Evolutionary conservation across 2,329 filamentous ascomycete genomes (phyloP), one percentile per base, ranked within the genome.

Genomic region (Drechslerella dactyloides): DNA sequence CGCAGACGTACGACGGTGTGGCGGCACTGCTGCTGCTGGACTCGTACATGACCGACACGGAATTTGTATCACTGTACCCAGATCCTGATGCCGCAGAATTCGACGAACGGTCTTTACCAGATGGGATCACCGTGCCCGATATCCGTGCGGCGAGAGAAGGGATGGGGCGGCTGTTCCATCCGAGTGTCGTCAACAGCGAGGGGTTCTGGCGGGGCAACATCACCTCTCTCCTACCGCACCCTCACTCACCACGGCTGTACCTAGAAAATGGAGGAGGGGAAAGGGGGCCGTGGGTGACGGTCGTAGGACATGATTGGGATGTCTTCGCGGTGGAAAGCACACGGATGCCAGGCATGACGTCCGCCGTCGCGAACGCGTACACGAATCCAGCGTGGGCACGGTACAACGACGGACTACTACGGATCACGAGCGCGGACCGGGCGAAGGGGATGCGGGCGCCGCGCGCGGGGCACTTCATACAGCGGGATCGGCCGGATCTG

Each of bases 11-110:
- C 57, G 79, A 80, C 1, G 80, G 78, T 0, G 81, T 85, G 0
- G 78, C 80, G 0, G 84, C 79, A 0, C 77, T 83, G 1, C 35
- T 87, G 0, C 81, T 86, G 7, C 82, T 87, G 0, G 85, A 87
- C 75, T 85, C 82, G 37, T 83, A 85, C 73, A 82, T 87, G 76
- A 83, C 85, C 15, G 85, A 86, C 75, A 82, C 82, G 0, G 83
- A 87, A 74, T 83, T 84, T 30, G 81, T 85, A 1, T 83, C 82
- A 4, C 72, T 86, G 2, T 85, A 84, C 76, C 85, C 85, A 0
- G 82, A 87, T 73, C 84, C 85, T 0, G 84, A 85, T 62, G 79
- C 78, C 0, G 69, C 79, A 0, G 78, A 64, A 2, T 86, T 86
- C 73, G 80, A 84, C 53, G 75, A 76, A 0, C 60, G 73, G 0